These are phyloP conservation scores for Wickerhamiella domercqiae DNA, from an alignment of 805 yeast genomes.

Conservation along the genomic window DNA sequence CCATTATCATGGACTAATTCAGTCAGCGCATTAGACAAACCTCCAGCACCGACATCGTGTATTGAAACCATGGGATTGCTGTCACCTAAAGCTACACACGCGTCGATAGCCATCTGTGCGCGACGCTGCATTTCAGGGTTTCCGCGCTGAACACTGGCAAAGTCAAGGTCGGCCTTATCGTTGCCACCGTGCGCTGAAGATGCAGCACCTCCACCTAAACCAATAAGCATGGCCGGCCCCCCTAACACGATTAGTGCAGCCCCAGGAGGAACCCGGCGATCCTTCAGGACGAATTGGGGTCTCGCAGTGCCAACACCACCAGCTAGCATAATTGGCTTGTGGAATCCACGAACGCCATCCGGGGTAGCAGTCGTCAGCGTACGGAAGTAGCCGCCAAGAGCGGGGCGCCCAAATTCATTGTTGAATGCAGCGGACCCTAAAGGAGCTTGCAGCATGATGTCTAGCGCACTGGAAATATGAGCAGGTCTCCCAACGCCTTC, in stretches of 20 bases:
- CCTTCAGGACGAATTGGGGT: slow-evolving; percentile 81
- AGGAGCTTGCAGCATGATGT: slow-evolving; percentile 95
- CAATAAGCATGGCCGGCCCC: slow-evolving; percentile 95
- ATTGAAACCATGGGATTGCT: slow-evolving; percentile 76
- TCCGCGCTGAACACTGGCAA: slow-evolving; percentile 98
- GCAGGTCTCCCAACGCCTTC: slow-evolving; percentile 67
- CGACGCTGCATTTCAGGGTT: slow-evolving; percentile 99
- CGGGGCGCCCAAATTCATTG: slow-evolving; percentile 97
- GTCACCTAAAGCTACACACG: slow-evolving; percentile 73
- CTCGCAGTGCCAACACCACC: slow-evolving; percentile 98
- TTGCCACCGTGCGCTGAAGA: slow-evolving; percentile 84
- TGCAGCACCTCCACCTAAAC: slow-evolving; percentile 99
- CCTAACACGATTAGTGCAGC: slow-evolving; percentile 85
- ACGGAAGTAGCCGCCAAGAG: slow-evolving; percentile 91
- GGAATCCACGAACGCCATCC: slow-evolving; percentile 69
- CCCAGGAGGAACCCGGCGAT: slow-evolving; percentile 79
- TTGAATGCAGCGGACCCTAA: slow-evolving; percentile 96
- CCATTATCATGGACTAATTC: slow-evolving; percentile 96
- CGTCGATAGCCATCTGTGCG: slow-evolving; percentile 94
- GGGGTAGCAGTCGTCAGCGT: slow-evolving; percentile 73
- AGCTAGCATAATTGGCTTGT: slow-evolving; percentile 97
- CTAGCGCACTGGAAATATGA: slow-evolving; percentile 85
- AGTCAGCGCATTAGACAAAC: slow-evolving; percentile 90
- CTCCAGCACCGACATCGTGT: slow-evolving; percentile 99
- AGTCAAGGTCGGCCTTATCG: slow-evolving; percentile 66